phyloP scores from a whole-genome alignment of 2,329 filamentous ascomycete genomes.

The Orbilia oligospora region DNA sequence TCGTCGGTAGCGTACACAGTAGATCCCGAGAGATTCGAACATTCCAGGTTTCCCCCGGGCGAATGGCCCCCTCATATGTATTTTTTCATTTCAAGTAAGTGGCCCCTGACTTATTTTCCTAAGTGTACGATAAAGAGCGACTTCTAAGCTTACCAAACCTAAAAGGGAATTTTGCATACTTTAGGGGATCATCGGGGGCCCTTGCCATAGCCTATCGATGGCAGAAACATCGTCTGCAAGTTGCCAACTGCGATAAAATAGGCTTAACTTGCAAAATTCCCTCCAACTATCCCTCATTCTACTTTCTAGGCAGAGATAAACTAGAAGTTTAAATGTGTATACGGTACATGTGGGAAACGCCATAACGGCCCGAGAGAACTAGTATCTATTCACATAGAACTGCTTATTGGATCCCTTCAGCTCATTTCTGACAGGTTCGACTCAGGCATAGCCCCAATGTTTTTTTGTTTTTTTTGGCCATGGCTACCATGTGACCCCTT shows the following conservation, averaged over 20 bases:
- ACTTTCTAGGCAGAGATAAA: slow-evolving; percentile 37
- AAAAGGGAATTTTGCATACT: slow-evolving; percentile 48
- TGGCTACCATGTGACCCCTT: slow-evolving; percentile 39
- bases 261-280: slow-evolving; percentile 45
- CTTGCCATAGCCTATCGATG: slow-evolving; percentile 57
- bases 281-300: slow-evolving; percentile 30
- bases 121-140: slow-evolving; percentile 2
- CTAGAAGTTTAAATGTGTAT: slow-evolving; percentile 38
- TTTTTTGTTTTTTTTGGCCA: slow-evolving; percentile 49
- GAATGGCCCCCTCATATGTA: neutral
- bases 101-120: slow-evolving; percentile 32
- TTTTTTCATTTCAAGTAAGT: slow-evolving; percentile 23
- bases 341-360: slow-evolving; percentile 42
- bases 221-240: slow-evolving; percentile 54
- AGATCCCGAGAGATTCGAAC: slow-evolving; percentile 52
- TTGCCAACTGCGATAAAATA: slow-evolving; percentile 35
- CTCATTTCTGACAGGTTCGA: slow-evolving; percentile 60
- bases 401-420: slow-evolving; percentile 58
- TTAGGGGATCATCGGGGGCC: slow-evolving; percentile 44
- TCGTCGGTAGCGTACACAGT: slow-evolving; percentile 32
- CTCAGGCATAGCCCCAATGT: slow-evolving; percentile 59
- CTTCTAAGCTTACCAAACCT: slow-evolving; percentile 44
- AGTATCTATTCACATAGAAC: slow-evolving; percentile 20
- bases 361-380: slow-evolving; percentile 54
- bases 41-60: slow-evolving; percentile 39